Evolutionary conservation across 306 rosid genomes (phyloP), one percentile per base, ranked within the genome.

Genomic region (Purshia tridentata): DNA sequence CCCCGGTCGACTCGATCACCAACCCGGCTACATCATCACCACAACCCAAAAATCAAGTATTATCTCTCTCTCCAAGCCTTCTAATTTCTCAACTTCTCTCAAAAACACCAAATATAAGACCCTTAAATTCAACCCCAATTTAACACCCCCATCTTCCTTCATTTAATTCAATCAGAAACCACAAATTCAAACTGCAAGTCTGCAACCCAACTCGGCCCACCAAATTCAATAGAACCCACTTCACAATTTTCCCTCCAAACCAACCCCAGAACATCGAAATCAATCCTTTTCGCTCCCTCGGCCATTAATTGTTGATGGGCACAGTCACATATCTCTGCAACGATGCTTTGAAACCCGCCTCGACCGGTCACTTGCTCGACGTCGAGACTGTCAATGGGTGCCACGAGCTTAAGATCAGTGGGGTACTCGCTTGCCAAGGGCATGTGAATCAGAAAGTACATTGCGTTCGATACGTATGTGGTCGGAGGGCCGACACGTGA

Each of bases 401-500:
- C 50, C 91, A 87, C 76, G 85, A 81, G 51, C 78, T 87, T 66
- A 84, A 78, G 83, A 75, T 87, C 83, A 52, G 70, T 29, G n/a
- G 91, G 91, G 4, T 87, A 72, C 75, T 84, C 89, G 14, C 82
- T 87, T 8, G 78, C 68, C 35, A 87, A 82, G 64, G 91, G 91
- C 16, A 80, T 82, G 83, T 89, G 89, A 67, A 77, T 87, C 58
- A 87, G 89, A 7, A 82, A 82, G 72, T 82, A 76, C 86, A 74
- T 87, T 6, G 75, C 89, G 12, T 87, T 87, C 60, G 91, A 87
- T 16, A 81, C 84, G 41, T 87, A 85, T 65, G 52, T 64, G 48
- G 87, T 87, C 9, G 91, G 91, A 9, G 91, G 91, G n/a, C n/a
- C 22, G 78, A 82, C 54, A 80, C 74, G 56, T 87, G 91, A 89